These are phyloP conservation scores for Leccinellum luteum DNA, from an alignment of 768 basidiomycete species.

Conservation along the genomic window DNA sequence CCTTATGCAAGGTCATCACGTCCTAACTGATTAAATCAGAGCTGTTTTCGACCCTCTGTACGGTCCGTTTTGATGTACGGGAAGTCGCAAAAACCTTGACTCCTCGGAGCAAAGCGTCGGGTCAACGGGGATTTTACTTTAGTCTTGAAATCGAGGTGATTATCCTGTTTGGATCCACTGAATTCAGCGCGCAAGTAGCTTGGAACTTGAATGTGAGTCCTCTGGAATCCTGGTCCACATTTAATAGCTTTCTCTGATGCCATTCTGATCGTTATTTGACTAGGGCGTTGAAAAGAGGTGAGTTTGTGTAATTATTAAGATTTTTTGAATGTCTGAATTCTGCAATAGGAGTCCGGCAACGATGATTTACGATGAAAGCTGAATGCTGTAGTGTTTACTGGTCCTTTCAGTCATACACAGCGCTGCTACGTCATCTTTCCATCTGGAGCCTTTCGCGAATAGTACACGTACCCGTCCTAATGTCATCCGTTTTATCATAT, in stretches of 20 bases:
- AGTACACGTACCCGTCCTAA: accelerated
- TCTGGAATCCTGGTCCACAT: neutral
- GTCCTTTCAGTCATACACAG: neutral
- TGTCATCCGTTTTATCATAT: neutral
- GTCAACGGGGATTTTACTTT: slow-evolving; percentile 6
- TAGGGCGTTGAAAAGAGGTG: slow-evolving; percentile 13
- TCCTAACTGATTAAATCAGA: slow-evolving; percentile 1
- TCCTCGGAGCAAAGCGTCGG: neutral
- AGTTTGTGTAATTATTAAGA: neutral
- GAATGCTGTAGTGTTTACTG: neutral
- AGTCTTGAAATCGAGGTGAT: slow-evolving; percentile 5
- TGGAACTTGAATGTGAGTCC: slow-evolving; percentile 12
- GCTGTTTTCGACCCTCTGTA: slow-evolving; percentile 13
- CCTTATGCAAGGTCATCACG: neutral
- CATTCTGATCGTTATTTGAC: neutral
- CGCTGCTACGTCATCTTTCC: neutral
- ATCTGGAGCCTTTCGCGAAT: neutral
- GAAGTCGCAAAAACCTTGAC: slow-evolving; percentile 4
- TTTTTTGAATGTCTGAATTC: neutral
- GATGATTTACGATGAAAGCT: slow-evolving; percentile 7
- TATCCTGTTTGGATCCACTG: slow-evolving; percentile 15
- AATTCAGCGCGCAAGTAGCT: slow-evolving; percentile 26
- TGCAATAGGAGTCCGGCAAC: slow-evolving; percentile 1
- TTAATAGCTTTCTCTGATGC: neutral
- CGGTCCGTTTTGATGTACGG: slow-evolving; percentile 1